These are phyloP conservation scores for Blastobotrys buckinghamii DNA, from an alignment of 1,139 yeast species.

Conservation along the genomic window DNA sequence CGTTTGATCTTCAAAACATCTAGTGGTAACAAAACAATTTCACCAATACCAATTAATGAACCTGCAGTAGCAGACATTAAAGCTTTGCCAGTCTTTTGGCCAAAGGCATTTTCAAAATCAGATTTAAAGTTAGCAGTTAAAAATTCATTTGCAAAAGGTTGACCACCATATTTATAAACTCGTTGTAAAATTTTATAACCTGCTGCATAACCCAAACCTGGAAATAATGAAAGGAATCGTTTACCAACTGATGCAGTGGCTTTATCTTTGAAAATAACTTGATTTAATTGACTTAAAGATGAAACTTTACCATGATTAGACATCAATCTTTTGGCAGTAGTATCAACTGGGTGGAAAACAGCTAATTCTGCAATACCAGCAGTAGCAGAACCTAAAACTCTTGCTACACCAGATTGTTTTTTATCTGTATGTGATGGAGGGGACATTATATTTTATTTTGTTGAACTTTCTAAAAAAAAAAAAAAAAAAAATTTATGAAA, in stretches of 20 bases:
- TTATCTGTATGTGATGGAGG: slow-evolving; percentile 50
- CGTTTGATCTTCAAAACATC: slow-evolving; percentile 97
- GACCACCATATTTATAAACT: slow-evolving; percentile 98
- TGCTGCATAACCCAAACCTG: slow-evolving; percentile 98
- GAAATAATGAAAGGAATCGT: slow-evolving; percentile 80
- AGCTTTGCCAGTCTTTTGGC: slow-evolving; percentile 95
- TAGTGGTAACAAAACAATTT: slow-evolving; percentile 87
- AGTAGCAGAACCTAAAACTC: slow-evolving; percentile 92
- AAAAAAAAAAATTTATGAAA: neutral
- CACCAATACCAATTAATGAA: slow-evolving; percentile 95
- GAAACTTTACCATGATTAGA: slow-evolving; percentile 74
- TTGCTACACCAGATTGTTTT: slow-evolving; percentile 84
- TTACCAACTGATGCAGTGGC: slow-evolving; percentile 65
- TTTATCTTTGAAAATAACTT: slow-evolving; percentile 79
- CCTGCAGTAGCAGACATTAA: slow-evolving; percentile 96
- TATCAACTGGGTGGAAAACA: slow-evolving; percentile 98
- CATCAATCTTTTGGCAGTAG: slow-evolving; percentile 96
- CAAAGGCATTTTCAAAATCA: slow-evolving; percentile 69
- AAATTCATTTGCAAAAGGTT: slow-evolving; percentile 95
- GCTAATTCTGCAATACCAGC: slow-evolving; percentile 97
- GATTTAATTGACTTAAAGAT: slow-evolving; percentile 60
- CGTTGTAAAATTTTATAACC: slow-evolving; percentile 94
- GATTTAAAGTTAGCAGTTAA: slow-evolving; percentile 68
- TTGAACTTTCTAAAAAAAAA: neutral
- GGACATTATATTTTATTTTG: slow-evolving; percentile 8